Evolutionary conservation across 75 land plant species (phyloP).

Genomic region (Cupressus sempervirens): DNA sequence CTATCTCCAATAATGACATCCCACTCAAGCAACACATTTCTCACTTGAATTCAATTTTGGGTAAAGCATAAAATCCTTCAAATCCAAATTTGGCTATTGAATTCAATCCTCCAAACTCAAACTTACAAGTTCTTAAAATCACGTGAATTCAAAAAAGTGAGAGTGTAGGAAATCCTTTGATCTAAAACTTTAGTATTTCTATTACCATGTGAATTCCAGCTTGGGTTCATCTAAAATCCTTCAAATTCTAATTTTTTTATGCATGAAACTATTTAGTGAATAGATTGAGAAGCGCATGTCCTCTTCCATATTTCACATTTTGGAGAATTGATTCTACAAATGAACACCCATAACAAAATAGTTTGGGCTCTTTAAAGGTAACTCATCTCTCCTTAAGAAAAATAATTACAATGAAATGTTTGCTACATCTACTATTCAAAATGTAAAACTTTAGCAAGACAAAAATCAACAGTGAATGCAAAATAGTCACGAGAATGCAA

Average conservation of each 20-base stretch:
- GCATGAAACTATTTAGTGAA: background rate
- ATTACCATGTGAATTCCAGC: background rate
- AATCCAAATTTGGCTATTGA: background rate
- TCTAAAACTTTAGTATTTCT: too few species aligned
- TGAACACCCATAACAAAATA: background rate
- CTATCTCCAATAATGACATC: constrained; percentile 66
- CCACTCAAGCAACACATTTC: constrained; percentile 15
- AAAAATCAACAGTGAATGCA: too few species aligned
- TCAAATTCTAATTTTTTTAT: background rate
- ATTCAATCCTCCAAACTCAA: background rate
- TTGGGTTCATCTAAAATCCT: background rate
- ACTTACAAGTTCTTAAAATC: background rate
- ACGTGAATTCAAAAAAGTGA: background rate
- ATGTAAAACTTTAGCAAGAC: too few species aligned
- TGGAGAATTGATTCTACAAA: background rate
- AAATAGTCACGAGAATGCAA: too few species aligned
- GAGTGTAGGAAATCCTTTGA: background rate
- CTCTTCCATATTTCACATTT: background rate
- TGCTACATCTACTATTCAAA: background rate
- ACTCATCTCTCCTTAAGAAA: background rate
- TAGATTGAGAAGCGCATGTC: background rate
- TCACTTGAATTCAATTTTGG: too few species aligned
- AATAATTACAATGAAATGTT: background rate
- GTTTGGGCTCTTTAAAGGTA: background rate
- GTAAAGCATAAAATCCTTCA: background rate